A percentile compares a stretch with the other conserved stretches of the same genome.
These are phyloP conservation scores for Mucor indicus DNA, from an alignment of 371 early-diverging fungal species.

Conservation along the genomic window DNA sequence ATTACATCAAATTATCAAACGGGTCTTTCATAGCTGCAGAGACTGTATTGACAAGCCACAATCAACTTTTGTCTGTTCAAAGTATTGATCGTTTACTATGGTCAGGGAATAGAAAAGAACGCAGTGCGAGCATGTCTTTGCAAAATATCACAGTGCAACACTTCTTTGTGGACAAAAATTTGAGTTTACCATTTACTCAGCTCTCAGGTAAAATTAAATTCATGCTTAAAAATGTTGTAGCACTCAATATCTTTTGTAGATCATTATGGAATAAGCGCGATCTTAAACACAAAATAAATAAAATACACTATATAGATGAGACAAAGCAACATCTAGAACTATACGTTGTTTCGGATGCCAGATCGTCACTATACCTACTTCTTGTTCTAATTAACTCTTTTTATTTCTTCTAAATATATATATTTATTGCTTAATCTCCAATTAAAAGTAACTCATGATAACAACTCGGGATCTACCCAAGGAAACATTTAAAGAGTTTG, in stretches of 20 bases:
- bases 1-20: conserved; percentile 42
- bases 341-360: too few species aligned
- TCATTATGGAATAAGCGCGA: conserved; percentile 28
- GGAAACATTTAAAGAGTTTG: too few species aligned
- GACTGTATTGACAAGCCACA: conserved; percentile 55
- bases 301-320: conserved; percentile 1
- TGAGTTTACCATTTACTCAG: conserved; percentile 39
- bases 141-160: conserved; percentile 28
- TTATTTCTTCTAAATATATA: too few species aligned
- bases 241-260: conserved; percentile 14
- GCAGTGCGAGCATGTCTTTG: conserved; percentile 3
- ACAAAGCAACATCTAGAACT: too few species aligned
- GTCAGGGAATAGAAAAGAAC: conserved; percentile 9
- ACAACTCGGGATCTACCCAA: too few species aligned
- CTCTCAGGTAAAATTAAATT: conserved; percentile 38
- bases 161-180: conserved; percentile 28
- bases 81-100: conserved; percentile 73
- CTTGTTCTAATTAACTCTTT: too few species aligned
- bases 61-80: conserved; percentile 54
- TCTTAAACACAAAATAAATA: background rate
- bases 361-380: too few species aligned
- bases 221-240: background rate
- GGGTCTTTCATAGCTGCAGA: conserved; percentile 53
- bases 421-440: too few species aligned
- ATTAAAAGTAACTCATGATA: too few species aligned